Evolutionary conservation across 2,329 filamentous ascomycete species (phyloP).

Genomic region (Neopestalotiopsis sp.): DNA sequence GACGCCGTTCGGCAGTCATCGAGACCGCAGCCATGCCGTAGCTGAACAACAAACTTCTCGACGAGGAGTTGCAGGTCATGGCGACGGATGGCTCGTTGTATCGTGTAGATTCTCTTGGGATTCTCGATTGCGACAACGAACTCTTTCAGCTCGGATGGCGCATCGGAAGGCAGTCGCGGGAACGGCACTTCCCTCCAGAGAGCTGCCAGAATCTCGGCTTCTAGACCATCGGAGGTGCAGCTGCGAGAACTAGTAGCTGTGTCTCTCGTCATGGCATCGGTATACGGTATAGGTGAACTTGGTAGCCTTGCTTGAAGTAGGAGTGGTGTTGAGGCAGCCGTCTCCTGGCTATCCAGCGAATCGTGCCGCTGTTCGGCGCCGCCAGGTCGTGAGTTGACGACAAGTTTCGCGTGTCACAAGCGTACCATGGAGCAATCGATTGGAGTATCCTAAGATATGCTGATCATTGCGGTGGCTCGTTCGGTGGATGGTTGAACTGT

Average conservation of each 20-base stretch:
- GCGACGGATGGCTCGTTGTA: slow-evolving; percentile 65
- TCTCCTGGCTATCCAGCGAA: neutral
- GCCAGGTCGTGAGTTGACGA: neutral
- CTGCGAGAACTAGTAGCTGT: slow-evolving; percentile 41
- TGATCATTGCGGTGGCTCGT: neutral
- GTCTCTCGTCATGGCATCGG: slow-evolving; percentile 58
- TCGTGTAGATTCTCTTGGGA: slow-evolving; percentile 64
- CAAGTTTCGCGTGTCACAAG: neutral
- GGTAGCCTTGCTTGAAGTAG: neutral
- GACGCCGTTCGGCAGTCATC: slow-evolving; percentile 74
- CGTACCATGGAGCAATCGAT: neutral
- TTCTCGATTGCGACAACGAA: slow-evolving; percentile 65
- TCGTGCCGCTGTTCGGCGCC: neutral
- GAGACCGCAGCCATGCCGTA: slow-evolving; percentile 80
- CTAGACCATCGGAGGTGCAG: slow-evolving; percentile 39
- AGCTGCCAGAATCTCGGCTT: slow-evolving; percentile 58
- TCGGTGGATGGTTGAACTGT: neutral
- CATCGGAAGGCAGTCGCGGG: slow-evolving; percentile 63
- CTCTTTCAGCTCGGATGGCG: slow-evolving; percentile 61
- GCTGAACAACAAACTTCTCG: slow-evolving; percentile 78
- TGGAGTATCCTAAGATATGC: neutral
- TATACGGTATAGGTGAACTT: slow-evolving; percentile 15
- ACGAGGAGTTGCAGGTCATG: slow-evolving; percentile 71
- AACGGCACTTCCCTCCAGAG: slow-evolving; percentile 69
- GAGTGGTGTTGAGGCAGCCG: neutral